A percentile compares a stretch with the other conserved stretches of the same genome.
phyloP scores from a whole-genome alignment of 169 alveolate genomes.

The Plasmodium cynomolgi region DNA sequence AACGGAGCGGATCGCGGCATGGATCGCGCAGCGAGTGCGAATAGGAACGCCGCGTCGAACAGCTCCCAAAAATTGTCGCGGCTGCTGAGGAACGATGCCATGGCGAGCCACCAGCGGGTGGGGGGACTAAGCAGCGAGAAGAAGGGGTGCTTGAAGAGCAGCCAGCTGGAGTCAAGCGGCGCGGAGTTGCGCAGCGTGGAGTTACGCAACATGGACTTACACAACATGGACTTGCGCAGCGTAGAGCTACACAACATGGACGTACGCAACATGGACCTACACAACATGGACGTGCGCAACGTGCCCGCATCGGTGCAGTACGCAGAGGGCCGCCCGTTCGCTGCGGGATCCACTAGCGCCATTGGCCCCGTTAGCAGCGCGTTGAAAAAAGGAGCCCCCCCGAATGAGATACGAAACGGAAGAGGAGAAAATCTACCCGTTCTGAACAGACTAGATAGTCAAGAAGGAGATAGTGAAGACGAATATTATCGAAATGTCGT shows the following conservation, averaged over 20 bases:
- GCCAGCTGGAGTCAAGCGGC: background rate
- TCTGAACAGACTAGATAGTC: slow-evolving; percentile 5
- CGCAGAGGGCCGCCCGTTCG: background rate
- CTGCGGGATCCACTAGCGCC: background rate
- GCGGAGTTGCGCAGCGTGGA: background rate
- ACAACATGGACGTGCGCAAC: too few species aligned
- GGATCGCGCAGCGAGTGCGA: background rate
- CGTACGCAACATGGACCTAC: too few species aligned
- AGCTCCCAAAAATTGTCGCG: background rate
- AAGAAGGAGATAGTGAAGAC: slow-evolving; percentile 16
- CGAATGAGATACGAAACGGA: background rate
- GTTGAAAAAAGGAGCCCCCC: background rate
- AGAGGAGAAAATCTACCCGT: background rate
- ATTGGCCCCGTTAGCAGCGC: background rate
- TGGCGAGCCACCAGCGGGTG: background rate
- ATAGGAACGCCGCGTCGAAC: background rate
- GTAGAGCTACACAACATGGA: too few species aligned
- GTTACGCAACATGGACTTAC: too few species aligned
- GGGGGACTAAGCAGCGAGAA: background rate
- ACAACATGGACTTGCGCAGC: too few species aligned
- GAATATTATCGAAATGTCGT: slow-evolving; percentile 15
- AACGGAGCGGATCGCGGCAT: background rate
- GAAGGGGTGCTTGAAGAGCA: background rate
- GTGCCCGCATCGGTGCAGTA: background rate
- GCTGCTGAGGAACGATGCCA: slow-evolving; percentile 8